Base-by-base conservation (phyloP, 139 green algal species). In the Chlorella sp. region DNA sequence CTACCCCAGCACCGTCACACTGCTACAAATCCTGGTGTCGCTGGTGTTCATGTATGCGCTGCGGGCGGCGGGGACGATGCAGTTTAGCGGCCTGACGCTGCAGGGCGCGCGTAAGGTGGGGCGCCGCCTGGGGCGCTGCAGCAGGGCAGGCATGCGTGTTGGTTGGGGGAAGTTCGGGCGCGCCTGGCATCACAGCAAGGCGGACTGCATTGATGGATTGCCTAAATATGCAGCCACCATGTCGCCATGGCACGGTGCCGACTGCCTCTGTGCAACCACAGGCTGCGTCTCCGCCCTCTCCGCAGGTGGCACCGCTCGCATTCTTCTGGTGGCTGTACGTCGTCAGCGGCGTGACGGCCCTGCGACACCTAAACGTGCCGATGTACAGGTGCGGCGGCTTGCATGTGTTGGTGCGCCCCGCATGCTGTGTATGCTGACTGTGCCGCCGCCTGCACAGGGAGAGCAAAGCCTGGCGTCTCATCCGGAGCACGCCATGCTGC, bases 301-400 rank as follows among this genome's bases (percentile, higher is more conserved):
- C 34, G 40, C 77, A 90, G 85, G 79, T 89, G 22, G 73, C 86
- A 1, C 90, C 89, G 1, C 73, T 93, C 65, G 86, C 87, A 3
- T 60, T 92, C 17, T 89, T 89, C 56, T 93, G 90, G 90, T 92
- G 87, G 89, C 81, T 91, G 9, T 93, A 92, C 69, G 90, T 93
- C 2, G 80, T 92, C 26, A 90, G 84, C 1, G 90, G 90, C 38
- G 87, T 93, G 3, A 91, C 82, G 17, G 89, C 90, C 19, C 84
- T 93, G 56, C 75, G 88, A 0, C 89, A 92, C 67, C 70, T 93
- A 20, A 93, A 80, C n/a, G 89, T 93, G 0, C 90, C 90, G 4
- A 93, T 93, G 90, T 93, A 88, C 77, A 88, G 83, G 86, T 83
- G 54, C 2, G 83, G 32, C 8, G 8, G 48, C 20, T 9, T 32